phyloP scores from a whole-genome alignment of 352 stramenopile species.

The Phytophthora pseudosyringae region DNA sequence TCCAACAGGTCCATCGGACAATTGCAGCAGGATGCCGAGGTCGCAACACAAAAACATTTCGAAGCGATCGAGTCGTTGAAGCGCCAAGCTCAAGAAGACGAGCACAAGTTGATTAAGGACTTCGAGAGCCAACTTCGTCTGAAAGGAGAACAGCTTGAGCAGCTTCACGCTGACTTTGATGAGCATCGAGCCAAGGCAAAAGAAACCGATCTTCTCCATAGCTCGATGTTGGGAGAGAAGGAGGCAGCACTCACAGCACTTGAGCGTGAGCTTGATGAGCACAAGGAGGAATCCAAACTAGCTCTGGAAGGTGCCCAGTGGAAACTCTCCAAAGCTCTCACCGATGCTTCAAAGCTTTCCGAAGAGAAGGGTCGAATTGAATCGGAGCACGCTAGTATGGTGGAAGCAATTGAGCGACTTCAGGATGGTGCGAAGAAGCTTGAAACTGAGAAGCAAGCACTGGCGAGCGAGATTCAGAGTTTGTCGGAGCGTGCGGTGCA shows the following conservation, averaged over 20 bases:
- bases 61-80: constrained; percentile 26
- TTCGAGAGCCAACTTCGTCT: constrained; percentile 30
- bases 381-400: constrained; percentile 8
- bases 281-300: constrained; percentile 36
- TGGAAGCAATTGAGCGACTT: constrained; percentile 28
- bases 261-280: constrained; percentile 53
- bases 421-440: constrained; percentile 19
- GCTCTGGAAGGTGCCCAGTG: constrained; percentile 18
- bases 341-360: constrained; percentile 24
- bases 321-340: constrained; percentile 26
- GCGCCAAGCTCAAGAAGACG: constrained; percentile 21
- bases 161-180: constrained; percentile 32
- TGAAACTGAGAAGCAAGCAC: constrained; percentile 26
- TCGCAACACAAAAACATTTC: constrained; percentile 20
- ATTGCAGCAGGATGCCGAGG: constrained; percentile 25
- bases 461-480: constrained; percentile 27
- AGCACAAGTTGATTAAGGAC: constrained; percentile 20
- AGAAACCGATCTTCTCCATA: constrained; percentile 27
- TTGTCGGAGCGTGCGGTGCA: constrained; percentile 24
- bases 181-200: constrained; percentile 14
- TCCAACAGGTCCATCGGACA: constrained; percentile 19
- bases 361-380: constrained; percentile 32
- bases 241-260: constrained; percentile 40
- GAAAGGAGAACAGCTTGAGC: constrained; percentile 30
- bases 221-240: constrained; percentile 28